Evolutionary conservation across 257 asterid species (phyloP), one percentile per base, ranked within the genome.

Genomic region (Nicotiana sylvestris): DNA sequence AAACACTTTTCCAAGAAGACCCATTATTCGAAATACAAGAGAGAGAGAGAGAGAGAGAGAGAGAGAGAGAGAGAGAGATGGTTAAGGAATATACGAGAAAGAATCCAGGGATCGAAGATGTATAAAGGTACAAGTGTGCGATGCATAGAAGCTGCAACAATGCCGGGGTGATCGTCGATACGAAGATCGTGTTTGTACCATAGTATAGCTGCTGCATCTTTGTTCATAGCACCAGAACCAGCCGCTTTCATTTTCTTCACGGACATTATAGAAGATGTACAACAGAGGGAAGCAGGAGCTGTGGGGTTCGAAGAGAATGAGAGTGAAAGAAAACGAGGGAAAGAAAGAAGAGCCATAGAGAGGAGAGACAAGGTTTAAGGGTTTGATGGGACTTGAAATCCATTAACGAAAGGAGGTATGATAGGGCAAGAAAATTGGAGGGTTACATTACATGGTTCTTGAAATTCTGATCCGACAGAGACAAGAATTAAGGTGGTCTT

Each of bases 181-280:
- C 98, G 97, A 86, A 95, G 99, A 85, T 93, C 99, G 81, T 95
- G 93, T 89, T 95, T 95, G 94, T 89, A 92, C 98, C 97, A 95
- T 17, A 95, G 83, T 77, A 95, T 88, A 35, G 98, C 99, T 5
- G 95, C 78, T 4, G 86, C 88, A 17, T 9, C 43, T 51, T 66
- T 84, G 85, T 82, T 86, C 62, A 82, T 86, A 61, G 84, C 84
- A 58, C 85, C 49, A 39, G 84, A 83, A 58, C 85, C 51, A 39
- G 56, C 35, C 33, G 76, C 82, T 69, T 17, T 72, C 58, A 68
- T 61, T 30, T 76, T 60, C 72, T 76, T 66, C 72, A 55, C 16
- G 15, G 86, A 78, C 87, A 78, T 61, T 57, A 88, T 83, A 46
- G 85, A 82, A 80, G 82, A 18, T 25, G 87, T 11, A 62, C 79